Percentiles rank a stretch among this genome's conserved stretches.
Evolutionary conservation across 768 basidiomycete species (phyloP).

Genomic region (Phlebiopsis gigantea): DNA sequence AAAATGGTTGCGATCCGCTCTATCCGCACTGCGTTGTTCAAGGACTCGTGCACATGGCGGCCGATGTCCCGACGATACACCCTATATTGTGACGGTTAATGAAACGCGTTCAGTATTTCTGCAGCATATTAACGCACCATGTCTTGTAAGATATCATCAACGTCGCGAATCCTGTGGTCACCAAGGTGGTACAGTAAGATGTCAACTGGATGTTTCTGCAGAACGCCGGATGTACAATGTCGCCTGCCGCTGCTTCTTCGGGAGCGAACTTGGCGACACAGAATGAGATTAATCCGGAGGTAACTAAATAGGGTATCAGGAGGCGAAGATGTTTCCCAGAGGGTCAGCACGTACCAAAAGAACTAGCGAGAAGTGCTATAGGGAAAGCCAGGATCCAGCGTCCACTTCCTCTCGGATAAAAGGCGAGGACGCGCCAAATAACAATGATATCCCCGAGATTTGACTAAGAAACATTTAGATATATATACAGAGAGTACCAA

Average conservation of each 20-base stretch:
- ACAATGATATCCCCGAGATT: slow-evolving; percentile 21
- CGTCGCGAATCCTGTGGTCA: slow-evolving; percentile 18
- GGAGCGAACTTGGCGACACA: too few relatives aligned
- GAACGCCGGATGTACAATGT: slow-evolving; percentile 16
- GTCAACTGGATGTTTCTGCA: slow-evolving; percentile 18
- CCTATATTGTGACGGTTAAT: too few relatives aligned
- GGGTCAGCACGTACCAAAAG: slow-evolving; percentile 16
- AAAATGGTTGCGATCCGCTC: slow-evolving; percentile 16
- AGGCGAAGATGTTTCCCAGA: too few relatives aligned
- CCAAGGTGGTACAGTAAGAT: slow-evolving; percentile 17
- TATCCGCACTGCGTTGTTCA: too few relatives aligned
- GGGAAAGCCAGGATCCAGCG: slow-evolving; percentile 15
- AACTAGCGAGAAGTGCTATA: slow-evolving; percentile 11
- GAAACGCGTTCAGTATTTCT: too few relatives aligned
- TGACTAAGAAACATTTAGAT: slow-evolving; percentile 8
- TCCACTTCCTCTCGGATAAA: slow-evolving; percentile 12
- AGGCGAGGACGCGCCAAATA: slow-evolving; percentile 17
- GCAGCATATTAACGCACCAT: too few relatives aligned
- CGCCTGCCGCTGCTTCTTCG: too few relatives aligned
- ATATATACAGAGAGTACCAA: neutral
- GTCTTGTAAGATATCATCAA: slow-evolving; percentile 16
- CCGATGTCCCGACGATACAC: too few relatives aligned
- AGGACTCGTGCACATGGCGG: neutral
- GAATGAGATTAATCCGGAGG: too few relatives aligned
- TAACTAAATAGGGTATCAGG: too few relatives aligned